Conservation (phyloP, 1,284 basidiomycete species). For the Trametes sp. region DNA sequence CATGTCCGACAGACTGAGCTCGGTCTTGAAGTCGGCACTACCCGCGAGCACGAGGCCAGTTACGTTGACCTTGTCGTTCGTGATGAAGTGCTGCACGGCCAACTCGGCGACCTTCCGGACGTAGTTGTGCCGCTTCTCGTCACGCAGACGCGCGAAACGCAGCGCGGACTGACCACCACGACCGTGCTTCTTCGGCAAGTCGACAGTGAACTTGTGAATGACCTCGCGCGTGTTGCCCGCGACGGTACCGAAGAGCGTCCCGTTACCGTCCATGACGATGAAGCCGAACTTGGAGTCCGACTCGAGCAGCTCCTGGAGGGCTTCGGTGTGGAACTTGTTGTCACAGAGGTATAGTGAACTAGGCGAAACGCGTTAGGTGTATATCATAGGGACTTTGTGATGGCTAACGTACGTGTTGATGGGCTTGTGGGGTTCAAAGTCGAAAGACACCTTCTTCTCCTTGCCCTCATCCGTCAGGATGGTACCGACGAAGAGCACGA, state of each 20-base stretch:
- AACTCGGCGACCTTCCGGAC: conserved; percentile 98
- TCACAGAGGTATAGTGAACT: conserved; percentile 98
- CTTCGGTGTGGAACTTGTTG: conserved; percentile 99
- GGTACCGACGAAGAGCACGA: conserved; percentile 97
- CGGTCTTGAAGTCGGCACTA: conserved; percentile 99
- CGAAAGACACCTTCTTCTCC: conserved; percentile 98
- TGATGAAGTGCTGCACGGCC: conserved; percentile 98
- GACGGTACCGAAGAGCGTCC: conserved; percentile 94
- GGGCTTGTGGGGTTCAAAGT: conserved; percentile 97
- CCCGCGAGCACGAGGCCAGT: conserved; percentile 97
- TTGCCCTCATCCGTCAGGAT: conserved; percentile 99
- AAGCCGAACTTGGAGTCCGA: conserved; percentile 98
- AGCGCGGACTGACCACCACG: conserved; percentile 99
- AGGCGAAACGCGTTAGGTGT: neutral
- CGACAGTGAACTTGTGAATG: conserved; percentile 98
- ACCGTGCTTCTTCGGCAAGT: conserved; percentile 99
- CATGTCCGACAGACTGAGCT: conserved; percentile 96
- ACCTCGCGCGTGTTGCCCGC: conserved; percentile 98
- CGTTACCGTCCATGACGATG: conserved; percentile 99
- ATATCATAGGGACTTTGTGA: neutral
- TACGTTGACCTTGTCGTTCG: conserved; percentile 98
- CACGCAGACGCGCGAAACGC: conserved; percentile 99
- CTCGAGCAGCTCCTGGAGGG: conserved; percentile 95
- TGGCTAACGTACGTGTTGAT: conserved; percentile 89
- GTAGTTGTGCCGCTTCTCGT: conserved; percentile 99